Conservation (phyloP, 257 asterid species). For the Solanum chaucha region DNA sequence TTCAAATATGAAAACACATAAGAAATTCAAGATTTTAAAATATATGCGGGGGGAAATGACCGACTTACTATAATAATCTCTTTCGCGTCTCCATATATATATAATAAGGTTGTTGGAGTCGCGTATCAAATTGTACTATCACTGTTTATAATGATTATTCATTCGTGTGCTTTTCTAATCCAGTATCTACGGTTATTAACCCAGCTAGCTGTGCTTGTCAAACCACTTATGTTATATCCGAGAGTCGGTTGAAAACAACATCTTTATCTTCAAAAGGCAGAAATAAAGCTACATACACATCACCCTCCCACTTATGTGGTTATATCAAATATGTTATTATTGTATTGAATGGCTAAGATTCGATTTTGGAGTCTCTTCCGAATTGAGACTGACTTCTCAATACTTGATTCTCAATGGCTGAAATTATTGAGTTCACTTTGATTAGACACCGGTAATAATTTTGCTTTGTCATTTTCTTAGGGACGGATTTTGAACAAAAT, state of each 20-base stretch:
- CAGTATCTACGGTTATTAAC: slow-evolving; percentile 6
- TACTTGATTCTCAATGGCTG: neutral
- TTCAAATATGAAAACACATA: neutral
- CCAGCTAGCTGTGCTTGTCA: neutral
- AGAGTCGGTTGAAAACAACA: too few relatives aligned
- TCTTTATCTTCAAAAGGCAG: too few relatives aligned
- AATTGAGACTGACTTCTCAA: slow-evolving; percentile 13
- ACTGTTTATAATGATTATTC: slow-evolving; percentile 22
- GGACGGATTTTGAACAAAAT: neutral
- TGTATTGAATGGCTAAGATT: neutral
- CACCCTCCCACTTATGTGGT: too few relatives aligned
- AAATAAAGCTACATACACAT: neutral
- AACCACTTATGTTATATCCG: too few relatives aligned
- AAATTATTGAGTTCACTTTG: neutral
- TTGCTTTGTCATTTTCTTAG: neutral
- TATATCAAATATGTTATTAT: too few relatives aligned
- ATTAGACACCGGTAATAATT: neutral
- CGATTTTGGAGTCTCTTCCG: slow-evolving; percentile 2
- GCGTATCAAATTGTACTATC: slow-evolving; percentile 1
- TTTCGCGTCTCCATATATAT: neutral
- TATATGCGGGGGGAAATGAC: neutral
- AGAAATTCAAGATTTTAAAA: neutral
- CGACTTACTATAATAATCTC: neutral
- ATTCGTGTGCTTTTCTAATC: neutral
- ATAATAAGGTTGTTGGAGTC: neutral